Evolutionary conservation across 192 early-diverging fungal genomes (phyloP).

Genomic region (Podila verticillata): DNA sequence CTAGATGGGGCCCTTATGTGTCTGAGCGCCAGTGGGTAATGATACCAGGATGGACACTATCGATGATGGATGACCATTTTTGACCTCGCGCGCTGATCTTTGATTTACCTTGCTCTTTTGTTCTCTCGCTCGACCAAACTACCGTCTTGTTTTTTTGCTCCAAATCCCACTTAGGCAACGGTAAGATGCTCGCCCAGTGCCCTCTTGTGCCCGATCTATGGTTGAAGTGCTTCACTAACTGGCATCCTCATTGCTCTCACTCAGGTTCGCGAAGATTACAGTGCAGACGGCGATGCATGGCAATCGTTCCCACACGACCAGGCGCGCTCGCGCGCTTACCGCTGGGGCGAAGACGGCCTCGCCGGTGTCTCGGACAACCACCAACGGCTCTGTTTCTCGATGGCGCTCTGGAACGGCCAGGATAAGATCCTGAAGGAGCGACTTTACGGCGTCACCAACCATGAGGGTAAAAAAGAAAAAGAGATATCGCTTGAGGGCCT

Average conservation of each 20-base stretch:
- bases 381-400: conserved; percentile 44
- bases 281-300: conserved; percentile 45
- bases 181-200: background rate
- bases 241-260: background rate
- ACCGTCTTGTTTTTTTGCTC: too few species aligned
- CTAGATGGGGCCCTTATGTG: conserved; percentile 49
- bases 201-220: too few species aligned
- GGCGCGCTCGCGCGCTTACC: conserved; percentile 39
- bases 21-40: conserved; percentile 51
- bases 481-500: background rate
- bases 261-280: conserved; percentile 43
- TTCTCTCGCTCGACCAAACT: background rate
- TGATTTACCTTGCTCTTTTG: background rate
- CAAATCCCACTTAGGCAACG: background rate
- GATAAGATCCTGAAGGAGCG: conserved; percentile 49
- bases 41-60: background rate
- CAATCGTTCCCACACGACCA: conserved; percentile 43
- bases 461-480: conserved; percentile 20
- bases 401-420: conserved; percentile 46
- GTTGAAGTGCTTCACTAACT: too few species aligned
- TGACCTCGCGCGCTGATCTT: background rate
- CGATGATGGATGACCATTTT: background rate
- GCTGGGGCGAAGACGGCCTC: conserved; percentile 49
- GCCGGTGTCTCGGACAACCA: conserved; percentile 46
- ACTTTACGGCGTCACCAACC: conserved; percentile 43